Conservation (phyloP, 176 grass and related monocot species). For the Phragmites australis region DNA sequence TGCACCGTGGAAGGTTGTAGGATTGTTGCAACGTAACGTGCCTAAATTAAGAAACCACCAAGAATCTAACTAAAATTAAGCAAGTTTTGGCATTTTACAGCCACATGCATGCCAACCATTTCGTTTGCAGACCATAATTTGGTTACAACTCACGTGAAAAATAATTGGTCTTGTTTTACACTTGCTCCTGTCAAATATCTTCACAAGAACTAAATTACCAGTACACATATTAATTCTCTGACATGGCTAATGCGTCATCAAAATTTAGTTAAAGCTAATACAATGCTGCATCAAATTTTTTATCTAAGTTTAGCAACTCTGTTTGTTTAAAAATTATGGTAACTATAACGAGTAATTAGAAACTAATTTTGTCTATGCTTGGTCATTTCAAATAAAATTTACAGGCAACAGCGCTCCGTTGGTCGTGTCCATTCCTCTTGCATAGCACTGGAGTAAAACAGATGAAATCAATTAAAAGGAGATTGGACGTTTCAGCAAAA, state of each 20-base stretch:
- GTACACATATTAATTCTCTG: not conserved
- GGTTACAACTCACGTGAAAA: no score
- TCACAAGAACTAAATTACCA: no score
- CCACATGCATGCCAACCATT: no score
- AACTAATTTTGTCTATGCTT: not conserved
- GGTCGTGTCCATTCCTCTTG: not conserved
- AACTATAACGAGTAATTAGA: not conserved
- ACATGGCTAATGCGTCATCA: not conserved
- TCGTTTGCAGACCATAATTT: no score
- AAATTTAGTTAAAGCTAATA: not conserved
- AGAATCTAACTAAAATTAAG: no score
- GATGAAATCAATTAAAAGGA: conserved; percentile 37
- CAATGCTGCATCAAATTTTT: no score
- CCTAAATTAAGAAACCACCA: no score
- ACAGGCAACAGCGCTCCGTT: conserved; percentile 4
- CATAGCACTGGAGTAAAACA: not conserved
- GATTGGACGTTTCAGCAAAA: conserved; percentile 22
- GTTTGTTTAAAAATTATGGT: not conserved
- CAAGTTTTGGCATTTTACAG: no score
- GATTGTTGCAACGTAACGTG: no score
- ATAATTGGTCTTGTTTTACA: no score
- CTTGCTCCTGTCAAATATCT: no score
- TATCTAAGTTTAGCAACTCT: not conserved
- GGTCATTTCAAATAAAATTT: not conserved
- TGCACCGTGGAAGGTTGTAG: no score